Evolutionary conservation across 495 filamentous ascomycete species (phyloP).

Genomic region (Talaromyces wortmannii): DNA sequence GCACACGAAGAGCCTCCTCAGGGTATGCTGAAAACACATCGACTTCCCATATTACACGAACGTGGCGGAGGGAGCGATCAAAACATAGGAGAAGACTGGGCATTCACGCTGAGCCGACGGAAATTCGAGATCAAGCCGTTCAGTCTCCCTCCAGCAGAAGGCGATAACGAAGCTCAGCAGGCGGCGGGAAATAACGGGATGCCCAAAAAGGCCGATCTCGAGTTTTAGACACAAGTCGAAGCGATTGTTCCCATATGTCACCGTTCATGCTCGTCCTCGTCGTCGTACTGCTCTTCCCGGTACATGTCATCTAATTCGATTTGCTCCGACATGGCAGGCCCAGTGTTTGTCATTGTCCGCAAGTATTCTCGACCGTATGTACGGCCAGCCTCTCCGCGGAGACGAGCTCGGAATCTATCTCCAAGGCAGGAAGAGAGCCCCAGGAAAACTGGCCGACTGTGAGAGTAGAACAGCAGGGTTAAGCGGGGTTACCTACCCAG

Average conservation of each 20-base stretch:
- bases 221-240: slow-evolving; percentile 47
- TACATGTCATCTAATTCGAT: slow-evolving; percentile 59
- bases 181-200: slow-evolving; percentile 36
- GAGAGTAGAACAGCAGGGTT: slow-evolving; percentile 9
- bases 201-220: slow-evolving; percentile 60
- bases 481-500: slow-evolving; percentile 28
- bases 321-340: slow-evolving; percentile 52
- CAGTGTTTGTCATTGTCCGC: slow-evolving; percentile 45
- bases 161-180: slow-evolving; percentile 64
- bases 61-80: slow-evolving; percentile 72
- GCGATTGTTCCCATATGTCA: neutral
- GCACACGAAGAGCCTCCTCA: slow-evolving; percentile 69
- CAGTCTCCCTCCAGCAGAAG: slow-evolving; percentile 83
- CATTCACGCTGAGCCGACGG: slow-evolving; percentile 79
- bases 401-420: slow-evolving; percentile 40
- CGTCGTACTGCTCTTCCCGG: slow-evolving; percentile 36
- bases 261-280: slow-evolving; percentile 14
- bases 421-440: slow-evolving; percentile 54
- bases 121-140: slow-evolving; percentile 84
- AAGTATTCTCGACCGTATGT: slow-evolving; percentile 49
- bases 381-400: slow-evolving; percentile 26
- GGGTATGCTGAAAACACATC: slow-evolving; percentile 76
- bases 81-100: slow-evolving; percentile 72
- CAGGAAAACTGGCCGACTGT: slow-evolving; percentile 40
- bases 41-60: slow-evolving; percentile 77